Base-by-base conservation (phyloP, 2,329 filamentous ascomycete species). In the Colletotrichum sp. region DNA sequence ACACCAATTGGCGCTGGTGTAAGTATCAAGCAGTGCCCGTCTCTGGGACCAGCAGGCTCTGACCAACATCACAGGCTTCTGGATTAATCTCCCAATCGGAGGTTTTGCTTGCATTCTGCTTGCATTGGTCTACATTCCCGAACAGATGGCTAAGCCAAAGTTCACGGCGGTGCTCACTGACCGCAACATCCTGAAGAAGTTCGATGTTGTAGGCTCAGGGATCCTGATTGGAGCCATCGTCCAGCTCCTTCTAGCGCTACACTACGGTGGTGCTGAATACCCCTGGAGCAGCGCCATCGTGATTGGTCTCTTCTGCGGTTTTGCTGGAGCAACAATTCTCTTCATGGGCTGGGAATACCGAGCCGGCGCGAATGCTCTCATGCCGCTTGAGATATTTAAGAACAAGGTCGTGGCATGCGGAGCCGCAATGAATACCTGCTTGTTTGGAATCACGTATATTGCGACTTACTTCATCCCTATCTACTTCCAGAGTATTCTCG, bases 401-500 rank as follows among this genome's bases (percentile, higher is more conserved):
- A 75, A 77, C 18, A 72, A 77, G 0, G 73, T 77, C 21, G 74
- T 81, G 10, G 60, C 68, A 8, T 80, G 85, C 15, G 83, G 85
- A 26, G 83, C 84, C 39, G 83, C 88, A 59, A 88, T 85, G 68
- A 83, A 84, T 44, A 83, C 88, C 36, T 84, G 87, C 78, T 83
- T 86, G 52, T 85, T 87, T 71, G 83, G 90, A 24, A 85, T 86
- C 6, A 83, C 85, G 3, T 82, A 84, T 16, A 87, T 88, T 72
- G 87, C 90, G 75, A 80, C 88, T 5, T 88, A 87, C 82, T 88
- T 88, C 77, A 81, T 90, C 5, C 88, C 89, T 5, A 85, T 90
- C 71, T 90, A 88, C 83, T 89, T 90, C 82, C 87, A 90, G 80
- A 84, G 85, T 39, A 84, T 90, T 76, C 85, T 85, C 70, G 83